These are phyloP conservation scores for Vitis rotundifolia DNA, from an alignment of 164 flowering plant genomes.

Conservation along the genomic window DNA sequence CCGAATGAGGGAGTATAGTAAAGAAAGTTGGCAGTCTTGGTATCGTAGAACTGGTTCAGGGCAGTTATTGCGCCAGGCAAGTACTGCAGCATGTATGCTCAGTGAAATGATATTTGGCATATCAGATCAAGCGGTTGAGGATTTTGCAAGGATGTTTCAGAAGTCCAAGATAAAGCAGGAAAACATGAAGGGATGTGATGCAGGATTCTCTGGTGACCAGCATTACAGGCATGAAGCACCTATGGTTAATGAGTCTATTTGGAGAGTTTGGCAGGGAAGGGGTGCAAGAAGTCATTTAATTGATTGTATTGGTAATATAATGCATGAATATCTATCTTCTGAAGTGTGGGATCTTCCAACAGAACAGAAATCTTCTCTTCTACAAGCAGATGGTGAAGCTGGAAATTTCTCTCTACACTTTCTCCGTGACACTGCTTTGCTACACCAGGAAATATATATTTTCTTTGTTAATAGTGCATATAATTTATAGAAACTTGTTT, in stretches of 20 bases:
- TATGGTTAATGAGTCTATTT: conserved; percentile 20
- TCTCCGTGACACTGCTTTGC: conserved; percentile 62
- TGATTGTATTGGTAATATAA: conserved; percentile 73
- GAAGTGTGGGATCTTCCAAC: conserved; percentile 90
- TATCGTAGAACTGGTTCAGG: conserved; percentile 73
- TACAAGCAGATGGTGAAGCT: conserved; percentile 37
- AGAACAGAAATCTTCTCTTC: conserved; percentile 34
- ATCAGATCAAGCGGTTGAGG: conserved; percentile 59
- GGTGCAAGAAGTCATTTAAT: conserved; percentile 47
- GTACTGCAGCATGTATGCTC: conserved; percentile 80
- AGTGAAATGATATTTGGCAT: conserved; percentile 89
- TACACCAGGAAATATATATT: conserved; percentile 70
- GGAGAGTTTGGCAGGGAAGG: conserved; percentile 39
- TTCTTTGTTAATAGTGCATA: not conserved
- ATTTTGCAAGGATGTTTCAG: conserved; percentile 42
- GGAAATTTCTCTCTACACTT: conserved; percentile 52
- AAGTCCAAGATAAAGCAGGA: conserved; percentile 28
- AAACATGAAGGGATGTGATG: conserved; percentile 16
- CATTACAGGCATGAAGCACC: conserved; percentile 11
- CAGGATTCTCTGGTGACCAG: conserved; percentile 16
- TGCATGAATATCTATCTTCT: conserved; percentile 82
- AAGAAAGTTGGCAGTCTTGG: conserved; percentile 87
- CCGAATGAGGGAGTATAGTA: conserved; percentile 53
- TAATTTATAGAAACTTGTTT: not conserved
- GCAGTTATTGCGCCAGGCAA: conserved; percentile 76